These are phyloP conservation scores for Endogone sp. DNA, from an alignment of 192 early-diverging fungal genomes.

Conservation along the genomic window DNA sequence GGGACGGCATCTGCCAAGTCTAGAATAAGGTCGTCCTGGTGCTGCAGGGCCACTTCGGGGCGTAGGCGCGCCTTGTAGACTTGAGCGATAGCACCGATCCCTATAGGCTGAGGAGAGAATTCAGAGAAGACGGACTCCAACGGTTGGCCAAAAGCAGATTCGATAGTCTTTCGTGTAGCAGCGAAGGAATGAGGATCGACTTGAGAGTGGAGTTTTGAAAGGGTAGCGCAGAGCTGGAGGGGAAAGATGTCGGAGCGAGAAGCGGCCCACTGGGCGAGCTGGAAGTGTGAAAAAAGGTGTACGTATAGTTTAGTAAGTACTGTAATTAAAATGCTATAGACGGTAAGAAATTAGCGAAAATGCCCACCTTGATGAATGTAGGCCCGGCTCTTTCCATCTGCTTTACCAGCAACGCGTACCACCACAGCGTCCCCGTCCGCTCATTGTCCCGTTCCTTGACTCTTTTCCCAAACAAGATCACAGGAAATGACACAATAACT, in stretches of 20 bases:
- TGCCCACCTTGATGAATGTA: constrained; percentile 86
- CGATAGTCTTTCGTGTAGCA: constrained; percentile 61
- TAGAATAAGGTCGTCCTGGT: constrained; percentile 12
- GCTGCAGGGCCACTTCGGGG: constrained; percentile 22
- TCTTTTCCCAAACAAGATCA: constrained; percentile 49
- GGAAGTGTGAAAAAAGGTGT: constrained; percentile 2
- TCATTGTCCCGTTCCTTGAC: constrained; percentile 43
- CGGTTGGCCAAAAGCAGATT: constrained; percentile 55
- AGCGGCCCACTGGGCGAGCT: constrained; percentile 91
- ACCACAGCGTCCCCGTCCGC: constrained; percentile 68
- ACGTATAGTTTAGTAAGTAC: not conserved
- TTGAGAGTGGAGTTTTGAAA: constrained; percentile 78
- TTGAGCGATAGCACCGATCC: constrained; percentile 95
- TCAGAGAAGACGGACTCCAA: constrained; percentile 80
- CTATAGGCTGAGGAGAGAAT: constrained; percentile 81
- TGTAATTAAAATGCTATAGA: not conserved
- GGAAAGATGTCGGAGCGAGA: constrained; percentile 88
- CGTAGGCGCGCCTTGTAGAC: constrained; percentile 62
- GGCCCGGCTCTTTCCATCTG: constrained; percentile 88
- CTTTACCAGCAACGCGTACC: constrained; percentile 74
- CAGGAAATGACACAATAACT: constrained; percentile 53
- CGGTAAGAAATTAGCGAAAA: constrained; percentile 2
- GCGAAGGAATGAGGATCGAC: constrained; percentile 73
- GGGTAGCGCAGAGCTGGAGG: constrained; percentile 62
- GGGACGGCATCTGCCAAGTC: constrained; percentile 9